These are phyloP conservation scores for Sugiyamaella chiloensis DNA, from an alignment of 805 yeast genomes.

Conservation along the genomic window DNA sequence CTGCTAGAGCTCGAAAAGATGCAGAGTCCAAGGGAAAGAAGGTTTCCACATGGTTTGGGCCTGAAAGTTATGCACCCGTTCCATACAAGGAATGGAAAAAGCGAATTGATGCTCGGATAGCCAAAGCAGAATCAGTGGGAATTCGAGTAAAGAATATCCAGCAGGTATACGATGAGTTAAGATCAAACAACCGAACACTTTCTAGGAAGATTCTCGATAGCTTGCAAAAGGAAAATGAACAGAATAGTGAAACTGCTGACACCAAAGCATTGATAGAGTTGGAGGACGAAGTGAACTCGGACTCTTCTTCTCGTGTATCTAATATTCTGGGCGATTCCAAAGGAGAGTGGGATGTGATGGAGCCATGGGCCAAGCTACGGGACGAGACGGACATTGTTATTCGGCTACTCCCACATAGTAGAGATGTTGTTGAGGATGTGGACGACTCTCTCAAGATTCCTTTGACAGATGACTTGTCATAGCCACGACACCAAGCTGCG, in stretches of 20 bases:
- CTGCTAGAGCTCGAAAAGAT: slow-evolving; percentile 48
- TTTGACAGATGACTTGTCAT: not conserved
- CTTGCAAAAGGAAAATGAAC: slow-evolving; percentile 16
- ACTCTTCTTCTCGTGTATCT: not conserved
- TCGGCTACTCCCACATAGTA: slow-evolving; percentile 29
- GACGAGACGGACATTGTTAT: slow-evolving; percentile 26
- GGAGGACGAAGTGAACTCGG: slow-evolving; percentile 12
- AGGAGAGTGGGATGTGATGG: slow-evolving; percentile 23
- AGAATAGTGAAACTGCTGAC: slow-evolving; percentile 2
- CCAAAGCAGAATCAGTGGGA: slow-evolving; percentile 20
- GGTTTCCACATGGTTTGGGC: slow-evolving; percentile 66
- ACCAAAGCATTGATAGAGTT: slow-evolving; percentile 14
- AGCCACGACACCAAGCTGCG: too few species aligned
- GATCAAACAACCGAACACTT: slow-evolving; percentile 17
- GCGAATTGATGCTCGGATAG: slow-evolving; percentile 24
- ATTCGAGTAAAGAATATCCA: slow-evolving; percentile 13
- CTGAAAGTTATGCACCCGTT: slow-evolving; percentile 54
- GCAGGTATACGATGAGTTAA: slow-evolving; percentile 18
- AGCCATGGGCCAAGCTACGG: slow-evolving; percentile 23
- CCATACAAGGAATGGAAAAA: slow-evolving; percentile 29
- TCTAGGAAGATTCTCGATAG: slow-evolving; percentile 15
- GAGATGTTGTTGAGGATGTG: slow-evolving; percentile 31
- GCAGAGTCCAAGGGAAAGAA: slow-evolving; percentile 49
- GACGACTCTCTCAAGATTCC: slow-evolving; percentile 1
- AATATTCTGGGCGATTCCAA: not conserved